A percentile compares a stretch with the other conserved stretches of the same genome.
These are phyloP conservation scores for Nitzschia putrida DNA, from an alignment of 108 stramenopile species.

Conservation along the genomic window DNA sequence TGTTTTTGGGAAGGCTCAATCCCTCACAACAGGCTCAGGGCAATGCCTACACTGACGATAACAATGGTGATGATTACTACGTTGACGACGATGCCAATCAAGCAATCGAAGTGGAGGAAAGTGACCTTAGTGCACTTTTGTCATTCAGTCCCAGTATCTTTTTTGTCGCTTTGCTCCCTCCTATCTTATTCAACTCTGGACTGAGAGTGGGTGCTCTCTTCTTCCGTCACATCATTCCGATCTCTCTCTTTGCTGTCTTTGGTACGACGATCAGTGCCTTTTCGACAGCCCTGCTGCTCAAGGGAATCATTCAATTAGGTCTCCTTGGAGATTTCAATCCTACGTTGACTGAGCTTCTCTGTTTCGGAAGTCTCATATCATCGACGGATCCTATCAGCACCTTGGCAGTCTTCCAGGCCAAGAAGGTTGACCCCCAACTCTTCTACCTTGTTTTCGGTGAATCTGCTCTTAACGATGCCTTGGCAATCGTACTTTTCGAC, in stretches of 20 bases:
- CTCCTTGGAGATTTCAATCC: slow-evolving; percentile 42
- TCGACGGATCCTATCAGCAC: slow-evolving; percentile 89
- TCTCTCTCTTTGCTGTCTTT: slow-evolving; percentile 60
- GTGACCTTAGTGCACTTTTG: slow-evolving; percentile 42
- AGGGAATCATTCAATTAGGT: slow-evolving; percentile 32
- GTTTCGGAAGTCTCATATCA: slow-evolving; percentile 82
- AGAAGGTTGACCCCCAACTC: slow-evolving; percentile 77
- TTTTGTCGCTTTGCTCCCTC: slow-evolving; percentile 81
- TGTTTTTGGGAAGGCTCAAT: slow-evolving; percentile 17
- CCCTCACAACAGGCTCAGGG: background rate
- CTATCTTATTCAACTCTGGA: slow-evolving; percentile 88
- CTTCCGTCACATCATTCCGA: slow-evolving; percentile 64
- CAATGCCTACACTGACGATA: slow-evolving; percentile 10
- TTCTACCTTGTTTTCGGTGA: slow-evolving; percentile 92
- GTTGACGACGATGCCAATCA: slow-evolving; percentile 16
- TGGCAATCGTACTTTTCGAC: slow-evolving; percentile 77
- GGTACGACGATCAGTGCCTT: slow-evolving; percentile 74
- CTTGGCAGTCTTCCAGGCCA: slow-evolving; percentile 79
- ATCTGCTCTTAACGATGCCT: slow-evolving; percentile 85
- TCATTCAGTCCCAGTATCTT: slow-evolving; percentile 71
- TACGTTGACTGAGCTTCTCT: slow-evolving; percentile 60
- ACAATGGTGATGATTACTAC: background rate
- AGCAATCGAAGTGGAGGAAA: slow-evolving; percentile 10
- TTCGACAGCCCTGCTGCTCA: slow-evolving; percentile 55
- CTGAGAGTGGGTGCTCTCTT: slow-evolving; percentile 61